phyloP scores from a whole-genome alignment of 164 flowering plant species.

The Stephania japonica region DNA sequence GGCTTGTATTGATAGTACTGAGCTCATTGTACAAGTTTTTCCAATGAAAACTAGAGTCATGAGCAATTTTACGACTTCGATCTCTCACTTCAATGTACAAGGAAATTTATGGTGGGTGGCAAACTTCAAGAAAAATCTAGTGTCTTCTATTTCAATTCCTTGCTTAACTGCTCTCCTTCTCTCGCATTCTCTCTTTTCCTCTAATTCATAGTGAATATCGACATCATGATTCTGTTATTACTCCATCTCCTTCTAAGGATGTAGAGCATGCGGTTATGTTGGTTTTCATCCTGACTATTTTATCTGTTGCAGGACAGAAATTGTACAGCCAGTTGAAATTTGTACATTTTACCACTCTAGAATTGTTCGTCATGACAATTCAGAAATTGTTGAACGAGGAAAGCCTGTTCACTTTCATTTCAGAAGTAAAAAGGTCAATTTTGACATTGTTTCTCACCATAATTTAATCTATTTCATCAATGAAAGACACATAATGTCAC shows the following conservation, averaged over 20 bases:
- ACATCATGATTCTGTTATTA: neutral
- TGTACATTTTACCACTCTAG: conserved; percentile 47
- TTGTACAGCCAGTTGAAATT: conserved; percentile 56
- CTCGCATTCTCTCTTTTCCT: neutral
- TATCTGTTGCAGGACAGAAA: conserved; percentile 57
- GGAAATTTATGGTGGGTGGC: conserved; percentile 54
- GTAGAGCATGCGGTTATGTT: neutral
- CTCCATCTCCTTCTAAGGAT: neutral
- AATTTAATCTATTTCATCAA: neutral
- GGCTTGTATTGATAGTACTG: conserved; percentile 34
- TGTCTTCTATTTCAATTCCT: neutral
- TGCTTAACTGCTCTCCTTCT: neutral
- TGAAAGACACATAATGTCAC: neutral
- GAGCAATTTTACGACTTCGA: conserved; percentile 33
- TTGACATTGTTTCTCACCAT: neutral
- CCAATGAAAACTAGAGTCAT: conserved; percentile 59
- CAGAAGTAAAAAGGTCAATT: conserved; percentile 49
- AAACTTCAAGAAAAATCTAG: neutral
- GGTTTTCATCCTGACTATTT: neutral
- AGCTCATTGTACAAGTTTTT: conserved; percentile 46
- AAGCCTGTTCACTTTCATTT: conserved; percentile 48
- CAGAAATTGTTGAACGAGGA: conserved; percentile 25
- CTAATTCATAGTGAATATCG: neutral
- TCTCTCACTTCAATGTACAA: conserved; percentile 61
- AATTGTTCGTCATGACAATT: conserved; percentile 20